These are phyloP conservation scores for Fusarium ambrosium DNA, from an alignment of 2,329 filamentous ascomycete genomes.

Conservation along the genomic window DNA sequence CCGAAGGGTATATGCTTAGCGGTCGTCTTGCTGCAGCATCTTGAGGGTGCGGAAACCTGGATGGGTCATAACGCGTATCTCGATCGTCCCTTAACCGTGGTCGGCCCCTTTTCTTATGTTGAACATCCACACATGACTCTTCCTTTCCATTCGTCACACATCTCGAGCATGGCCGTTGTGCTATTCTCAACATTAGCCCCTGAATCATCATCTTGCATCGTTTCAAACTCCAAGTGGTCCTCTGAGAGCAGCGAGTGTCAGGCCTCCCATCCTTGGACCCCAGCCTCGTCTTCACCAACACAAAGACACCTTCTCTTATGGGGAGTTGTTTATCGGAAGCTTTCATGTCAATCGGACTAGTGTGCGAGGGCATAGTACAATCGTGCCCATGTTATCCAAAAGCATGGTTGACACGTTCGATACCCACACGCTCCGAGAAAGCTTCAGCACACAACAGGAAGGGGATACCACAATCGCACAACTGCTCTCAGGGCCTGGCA, in stretches of 20 bases:
- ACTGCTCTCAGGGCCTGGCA: not conserved
- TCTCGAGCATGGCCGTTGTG: constrained; percentile 82
- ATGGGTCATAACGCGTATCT: constrained; percentile 69
- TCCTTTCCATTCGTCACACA: constrained; percentile 84
- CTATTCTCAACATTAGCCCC: constrained; percentile 60
- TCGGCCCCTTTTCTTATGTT: constrained; percentile 87
- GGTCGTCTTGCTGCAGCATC: constrained; percentile 65
- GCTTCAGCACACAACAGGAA: not conserved
- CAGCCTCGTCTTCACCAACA: not conserved
- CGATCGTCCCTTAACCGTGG: constrained; percentile 82
- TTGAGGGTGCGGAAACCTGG: constrained; percentile 60
- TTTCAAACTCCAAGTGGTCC: not conserved
- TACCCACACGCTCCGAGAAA: not conserved
- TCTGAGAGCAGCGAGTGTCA: not conserved
- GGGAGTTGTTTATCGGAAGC: not conserved
- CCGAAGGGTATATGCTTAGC: constrained; percentile 64
- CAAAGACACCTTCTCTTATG: not conserved
- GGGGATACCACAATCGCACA: not conserved
- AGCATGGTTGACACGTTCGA: not conserved
- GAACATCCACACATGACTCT: constrained; percentile 84
- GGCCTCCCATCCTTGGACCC: not conserved
- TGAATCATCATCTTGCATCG: not conserved
- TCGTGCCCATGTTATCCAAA: not conserved
- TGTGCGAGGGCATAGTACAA: not conserved
- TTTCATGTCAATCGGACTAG: not conserved